Evolutionary conservation across 208 protist species (phyloP).

Genomic region (Acanthamoeba healyi): DNA sequence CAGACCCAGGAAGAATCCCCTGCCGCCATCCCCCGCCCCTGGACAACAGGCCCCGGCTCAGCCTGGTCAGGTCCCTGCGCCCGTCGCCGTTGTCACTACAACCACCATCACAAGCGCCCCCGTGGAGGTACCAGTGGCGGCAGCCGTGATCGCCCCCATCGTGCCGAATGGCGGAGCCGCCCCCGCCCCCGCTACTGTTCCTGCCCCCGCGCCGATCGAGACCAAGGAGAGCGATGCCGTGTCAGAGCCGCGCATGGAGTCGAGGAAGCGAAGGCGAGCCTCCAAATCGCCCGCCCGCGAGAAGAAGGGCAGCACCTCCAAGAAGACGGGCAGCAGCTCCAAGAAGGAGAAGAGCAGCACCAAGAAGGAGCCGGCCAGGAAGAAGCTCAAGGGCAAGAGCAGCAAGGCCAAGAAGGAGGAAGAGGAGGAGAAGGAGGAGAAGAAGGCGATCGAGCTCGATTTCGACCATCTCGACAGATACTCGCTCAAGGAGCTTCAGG

Average conservation of each 20-base stretch:
- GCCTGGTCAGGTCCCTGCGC: neutral
- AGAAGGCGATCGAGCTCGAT: constrained; percentile 2
- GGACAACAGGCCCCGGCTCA: neutral
- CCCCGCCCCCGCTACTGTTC: no score
- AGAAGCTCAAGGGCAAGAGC: constrained; percentile 24
- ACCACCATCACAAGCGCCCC: neutral
- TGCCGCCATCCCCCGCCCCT: neutral
- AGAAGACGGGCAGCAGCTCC: neutral
- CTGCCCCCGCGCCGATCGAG: neutral
- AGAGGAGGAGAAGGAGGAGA: neutral
- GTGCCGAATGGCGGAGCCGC: neutral
- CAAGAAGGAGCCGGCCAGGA: constrained; percentile 16
- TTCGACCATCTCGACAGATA: constrained; percentile 6
- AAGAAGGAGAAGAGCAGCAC: no score
- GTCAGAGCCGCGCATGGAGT: neutral
- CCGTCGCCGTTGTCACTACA: neutral
- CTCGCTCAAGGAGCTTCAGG: neutral
- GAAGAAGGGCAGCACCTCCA: constrained; percentile 14
- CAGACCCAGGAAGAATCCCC: constrained; percentile 60
- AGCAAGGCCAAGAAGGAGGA: neutral
- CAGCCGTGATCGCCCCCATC: neutral
- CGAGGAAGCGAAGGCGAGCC: constrained; percentile 17
- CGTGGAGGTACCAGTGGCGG: neutral
- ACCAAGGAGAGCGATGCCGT: constrained; percentile 47
- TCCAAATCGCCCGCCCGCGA: neutral